Percentiles rank a stretch among this genome's conserved stretches.
Conservation (phyloP, 352 stramenopile genomes). For the Blastocystis hominis region DNA sequence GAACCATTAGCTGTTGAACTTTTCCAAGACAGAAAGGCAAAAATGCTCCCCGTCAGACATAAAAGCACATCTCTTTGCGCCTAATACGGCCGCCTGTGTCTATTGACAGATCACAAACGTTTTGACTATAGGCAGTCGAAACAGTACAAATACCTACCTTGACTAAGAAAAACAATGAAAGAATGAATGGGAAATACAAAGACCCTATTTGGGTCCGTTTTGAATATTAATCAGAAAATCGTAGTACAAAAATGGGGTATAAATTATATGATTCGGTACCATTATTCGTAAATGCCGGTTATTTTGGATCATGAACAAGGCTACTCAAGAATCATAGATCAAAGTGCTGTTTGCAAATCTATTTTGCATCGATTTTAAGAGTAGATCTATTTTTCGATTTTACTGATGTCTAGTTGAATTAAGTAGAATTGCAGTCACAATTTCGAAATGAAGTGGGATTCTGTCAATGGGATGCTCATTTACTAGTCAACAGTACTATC, state of each 20-base stretch:
- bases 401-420: neutral
- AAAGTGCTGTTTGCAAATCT: constrained; percentile 31
- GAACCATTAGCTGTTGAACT: constrained; percentile 31
- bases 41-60: constrained; percentile 6
- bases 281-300: neutral
- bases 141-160: neutral
- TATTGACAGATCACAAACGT: constrained; percentile 30
- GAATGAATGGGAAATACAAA: neutral
- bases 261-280: neutral
- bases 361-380: constrained; percentile 27
- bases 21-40: constrained; percentile 30
- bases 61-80: constrained; percentile 24
- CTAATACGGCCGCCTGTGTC: constrained; percentile 43
- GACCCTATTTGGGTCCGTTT: neutral
- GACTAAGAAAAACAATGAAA: constrained; percentile 2
- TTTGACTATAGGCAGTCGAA: constrained; percentile 50
- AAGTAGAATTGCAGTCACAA: neutral
- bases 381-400: neutral
- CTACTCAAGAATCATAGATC: constrained; percentile 16
- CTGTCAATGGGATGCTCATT: neutral
- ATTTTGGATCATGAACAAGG: neutral
- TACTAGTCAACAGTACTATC: constrained; percentile 42
- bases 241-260: neutral
- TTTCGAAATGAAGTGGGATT: constrained; percentile 39
- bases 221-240: neutral